Evolutionary conservation across 2,329 filamentous ascomycete genomes (phyloP), one percentile per base, ranked within the genome.

Genomic region (Trichocomaceae sp.): DNA sequence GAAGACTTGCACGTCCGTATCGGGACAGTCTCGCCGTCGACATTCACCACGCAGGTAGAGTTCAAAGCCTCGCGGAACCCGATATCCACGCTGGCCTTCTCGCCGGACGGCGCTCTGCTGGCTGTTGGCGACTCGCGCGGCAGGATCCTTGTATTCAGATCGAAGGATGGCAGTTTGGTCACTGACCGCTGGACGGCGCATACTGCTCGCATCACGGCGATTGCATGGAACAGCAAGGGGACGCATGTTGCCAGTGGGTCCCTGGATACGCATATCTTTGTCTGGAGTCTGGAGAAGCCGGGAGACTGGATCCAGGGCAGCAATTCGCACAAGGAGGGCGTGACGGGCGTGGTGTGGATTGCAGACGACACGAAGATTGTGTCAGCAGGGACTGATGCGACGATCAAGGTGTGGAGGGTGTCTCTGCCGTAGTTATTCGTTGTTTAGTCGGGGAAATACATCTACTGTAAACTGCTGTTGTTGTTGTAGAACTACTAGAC

Each of bases 321-420:
- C 20, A 95, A 96, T 66, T 90, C 92, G 49, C 93, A 99, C 75
- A 96, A 96, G 75, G 93, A 97, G 66, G 93, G 93, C 9, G 90
- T 97, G 17, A 90, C 87, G 62, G 92, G 88, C 15, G 86, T 97
- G 15, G 81, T 81, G 12, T 99, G 92, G 90, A 79, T 88, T 13
- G 80, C 79, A 26, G 83, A 80, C 8, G 77, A 78, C 56, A 72
- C 72, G 17, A 88, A 82, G 73, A 79, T 97, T 49, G 84, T 88
- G 9, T 95, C 86, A 62, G 83, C 83, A 4, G 93, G 93, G 46
- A 88, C 85, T 10, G 93, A 99, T 79, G 92, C 89, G 33, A 86
- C 88, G 0, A 81, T 99, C 47, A 99, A 97, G 79, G 79, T 92
- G 49, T 99, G 93, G 93, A 79, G 75, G 59, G 81, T 89, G 52